Percentiles rank a stretch among this genome's conserved stretches.
Evolutionary conservation across 805 yeast genomes (phyloP).

Genomic region (Wickerhamomyces bovis): DNA sequence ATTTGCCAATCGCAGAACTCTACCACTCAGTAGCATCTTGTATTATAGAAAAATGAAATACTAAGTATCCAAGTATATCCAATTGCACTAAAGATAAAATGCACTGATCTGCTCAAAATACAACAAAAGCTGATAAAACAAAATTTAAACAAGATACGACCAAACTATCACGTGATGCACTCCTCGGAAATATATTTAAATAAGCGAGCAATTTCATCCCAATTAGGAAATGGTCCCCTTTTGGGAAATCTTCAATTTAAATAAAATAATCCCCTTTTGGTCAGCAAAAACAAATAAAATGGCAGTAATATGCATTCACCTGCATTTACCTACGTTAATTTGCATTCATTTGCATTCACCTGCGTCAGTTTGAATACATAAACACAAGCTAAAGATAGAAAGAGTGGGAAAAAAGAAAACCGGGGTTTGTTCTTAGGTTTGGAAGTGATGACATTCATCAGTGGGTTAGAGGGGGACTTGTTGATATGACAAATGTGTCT

Average conservation of each 20-base stretch:
- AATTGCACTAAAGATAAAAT: too few species aligned
- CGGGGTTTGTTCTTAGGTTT: too few species aligned
- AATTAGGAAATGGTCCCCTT: background rate
- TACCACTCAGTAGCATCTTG: background rate
- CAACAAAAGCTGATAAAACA: background rate
- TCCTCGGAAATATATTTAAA: too few species aligned
- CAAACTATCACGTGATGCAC: too few species aligned
- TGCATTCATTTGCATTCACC: background rate
- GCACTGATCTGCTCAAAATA: too few species aligned
- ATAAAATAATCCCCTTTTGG: background rate
- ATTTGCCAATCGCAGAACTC: background rate
- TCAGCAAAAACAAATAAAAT: background rate
- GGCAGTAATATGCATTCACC: too few species aligned
- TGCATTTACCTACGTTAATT: background rate
- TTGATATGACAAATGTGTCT: too few species aligned
- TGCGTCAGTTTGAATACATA: background rate
- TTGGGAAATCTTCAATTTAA: background rate
- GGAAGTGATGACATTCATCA: too few species aligned
- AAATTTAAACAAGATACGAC: background rate
- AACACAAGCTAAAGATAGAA: background rate
- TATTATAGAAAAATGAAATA: too few species aligned
- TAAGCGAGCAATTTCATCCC: background rate
- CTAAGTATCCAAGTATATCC: too few species aligned
- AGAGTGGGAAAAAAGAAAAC: background rate
- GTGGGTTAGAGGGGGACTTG: too few species aligned